These are phyloP conservation scores for Passiflora organensis DNA, from an alignment of 345 rosid species.

Conservation along the genomic window DNA sequence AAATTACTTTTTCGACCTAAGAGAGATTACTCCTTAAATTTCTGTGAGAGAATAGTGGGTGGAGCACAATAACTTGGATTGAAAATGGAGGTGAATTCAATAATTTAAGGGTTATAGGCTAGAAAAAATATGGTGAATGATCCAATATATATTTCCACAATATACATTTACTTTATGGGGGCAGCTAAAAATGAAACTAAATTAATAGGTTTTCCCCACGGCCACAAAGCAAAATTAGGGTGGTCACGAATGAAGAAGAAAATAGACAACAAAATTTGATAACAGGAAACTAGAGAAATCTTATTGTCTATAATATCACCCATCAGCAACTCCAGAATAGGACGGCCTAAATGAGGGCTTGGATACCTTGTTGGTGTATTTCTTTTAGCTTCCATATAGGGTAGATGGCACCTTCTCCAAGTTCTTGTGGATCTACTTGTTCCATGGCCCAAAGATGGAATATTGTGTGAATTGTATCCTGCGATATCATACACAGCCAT, in stretches of 20 bases:
- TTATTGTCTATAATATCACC: neutral
- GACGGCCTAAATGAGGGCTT: conserved; percentile 56
- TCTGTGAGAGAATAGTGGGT: too few relatives aligned
- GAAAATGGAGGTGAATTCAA: too few relatives aligned
- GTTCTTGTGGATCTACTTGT: conserved; percentile 78
- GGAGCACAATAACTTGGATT: too few relatives aligned
- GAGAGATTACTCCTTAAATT: too few relatives aligned
- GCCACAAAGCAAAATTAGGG: conserved; percentile 5
- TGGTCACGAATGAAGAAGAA: neutral
- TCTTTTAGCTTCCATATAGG: conserved; percentile 92
- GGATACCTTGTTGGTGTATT: conserved; percentile 63
- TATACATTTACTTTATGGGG: conserved; percentile 9
- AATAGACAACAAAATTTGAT: neutral
- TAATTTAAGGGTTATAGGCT: too few relatives aligned
- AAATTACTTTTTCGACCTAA: too few relatives aligned
- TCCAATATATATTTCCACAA: too few relatives aligned
- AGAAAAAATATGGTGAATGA: too few relatives aligned
- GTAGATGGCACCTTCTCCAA: conserved; percentile 74
- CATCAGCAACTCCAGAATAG: neutral
- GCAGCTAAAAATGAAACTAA: neutral
- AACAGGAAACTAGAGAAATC: neutral
- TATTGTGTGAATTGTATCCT: conserved; percentile 88
- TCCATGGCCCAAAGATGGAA: conserved; percentile 93
- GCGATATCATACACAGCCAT: too few relatives aligned
- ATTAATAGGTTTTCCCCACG: conserved; percentile 9